Evolutionary conservation across 2,329 filamentous ascomycete genomes (phyloP), one percentile per base, ranked within the genome.

Genomic region (Colletotrichum phormii): DNA sequence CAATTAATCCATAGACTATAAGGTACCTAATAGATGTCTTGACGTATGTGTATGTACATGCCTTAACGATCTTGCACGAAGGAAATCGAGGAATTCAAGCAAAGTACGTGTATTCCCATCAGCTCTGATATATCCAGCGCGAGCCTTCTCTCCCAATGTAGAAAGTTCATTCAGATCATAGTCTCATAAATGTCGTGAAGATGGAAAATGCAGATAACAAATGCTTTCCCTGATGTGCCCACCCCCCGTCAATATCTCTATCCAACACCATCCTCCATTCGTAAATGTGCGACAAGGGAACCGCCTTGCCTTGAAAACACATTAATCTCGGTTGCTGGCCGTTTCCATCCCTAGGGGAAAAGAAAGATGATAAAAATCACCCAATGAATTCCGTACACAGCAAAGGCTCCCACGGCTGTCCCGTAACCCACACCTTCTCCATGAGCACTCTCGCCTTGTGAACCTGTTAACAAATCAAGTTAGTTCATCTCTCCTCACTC

Each of bases 321-420:
- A 8, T 5, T 2, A 11, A 11, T 49, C 1, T 18, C 18, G 42
- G 42, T 11, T 49, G 42, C 42, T 49, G 42, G 15, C 42, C 4
- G 9, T 49, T 49, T 7, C 42, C 42, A 9, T 49, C 42, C 42
- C 18, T 2, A 18, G 15, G 5, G 15, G 22, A 49, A n/a, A 5
- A n/a, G 18, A 49, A 22, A 11, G 15, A 18, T 42, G 37, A 15
- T 5, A 0, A 49, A 49, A n/a, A 35, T 87, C 80, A 92, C 33
- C 91, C 92, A 78, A 94, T 90, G 78, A 93, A 94, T 80, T 93
- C 92, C 33, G 89, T 90, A 74, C 87, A 86, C 7, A 91, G 88
- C 69, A 94, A 82, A 42, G 88, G 89, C 82, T 94, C 92, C 92
- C 92, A 94, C 37, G 90, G 87, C 78, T 86, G 87, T 35, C 88